Evolutionary conservation across 345 rosid genomes (phyloP).

Genomic region (Anastatica hierochuntica): DNA sequence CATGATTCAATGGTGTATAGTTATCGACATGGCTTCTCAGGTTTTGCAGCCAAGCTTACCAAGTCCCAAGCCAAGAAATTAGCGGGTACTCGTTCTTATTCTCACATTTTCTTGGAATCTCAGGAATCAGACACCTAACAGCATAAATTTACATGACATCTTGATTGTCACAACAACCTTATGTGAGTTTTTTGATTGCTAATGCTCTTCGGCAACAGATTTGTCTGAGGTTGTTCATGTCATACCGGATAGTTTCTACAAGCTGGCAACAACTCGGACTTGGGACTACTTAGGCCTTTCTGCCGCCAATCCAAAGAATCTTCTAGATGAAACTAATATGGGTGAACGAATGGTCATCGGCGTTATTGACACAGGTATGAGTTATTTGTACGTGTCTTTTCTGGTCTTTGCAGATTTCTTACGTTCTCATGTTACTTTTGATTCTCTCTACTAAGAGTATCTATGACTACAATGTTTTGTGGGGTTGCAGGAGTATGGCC

Average conservation of each 20-base stretch:
- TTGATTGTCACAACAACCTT: background rate
- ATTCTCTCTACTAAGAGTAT: background rate
- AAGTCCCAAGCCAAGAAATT: constrained; percentile 32
- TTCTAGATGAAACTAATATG: constrained; percentile 19
- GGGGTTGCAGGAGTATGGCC: constrained; percentile 19
- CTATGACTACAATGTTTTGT: background rate
- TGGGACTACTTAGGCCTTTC: constrained; percentile 45
- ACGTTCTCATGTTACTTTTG: background rate
- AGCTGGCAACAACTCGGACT: constrained; percentile 35
- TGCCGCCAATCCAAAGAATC: constrained; percentile 10
- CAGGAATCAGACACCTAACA: background rate
- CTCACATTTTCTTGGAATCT: background rate
- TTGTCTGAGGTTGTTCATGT: constrained; percentile 38
- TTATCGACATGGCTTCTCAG: constrained; percentile 38
- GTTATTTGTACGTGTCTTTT: background rate
- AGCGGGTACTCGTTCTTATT: constrained; percentile 19
- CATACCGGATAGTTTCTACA: constrained; percentile 24
- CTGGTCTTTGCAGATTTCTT: background rate
- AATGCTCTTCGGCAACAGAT: constrained; percentile 13
- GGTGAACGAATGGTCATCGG: constrained; percentile 28
- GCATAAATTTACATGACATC: background rate
- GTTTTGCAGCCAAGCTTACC: constrained; percentile 42
- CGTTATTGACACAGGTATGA: constrained; percentile 24
- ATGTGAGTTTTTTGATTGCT: background rate
- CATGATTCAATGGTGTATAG: constrained; percentile 36